phyloP scores from a whole-genome alignment of 257 asterid species.

The Solanum dulcamara region DNA sequence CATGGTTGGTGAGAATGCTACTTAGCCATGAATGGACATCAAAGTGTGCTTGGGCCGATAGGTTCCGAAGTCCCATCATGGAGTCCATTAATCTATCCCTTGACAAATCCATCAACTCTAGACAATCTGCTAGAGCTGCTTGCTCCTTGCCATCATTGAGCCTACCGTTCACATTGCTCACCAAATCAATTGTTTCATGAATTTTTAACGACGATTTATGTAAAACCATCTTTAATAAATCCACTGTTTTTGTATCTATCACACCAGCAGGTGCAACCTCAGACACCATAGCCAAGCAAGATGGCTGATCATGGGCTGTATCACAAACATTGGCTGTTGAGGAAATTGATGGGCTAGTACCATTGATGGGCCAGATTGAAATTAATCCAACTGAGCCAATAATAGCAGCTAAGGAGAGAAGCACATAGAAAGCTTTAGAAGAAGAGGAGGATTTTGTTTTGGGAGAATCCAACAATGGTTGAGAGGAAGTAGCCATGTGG shows the following conservation, averaged over 20 bases:
- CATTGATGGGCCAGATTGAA: not conserved
- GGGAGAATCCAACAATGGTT: not conserved
- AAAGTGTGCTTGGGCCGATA: not conserved
- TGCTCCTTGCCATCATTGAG: not conserved
- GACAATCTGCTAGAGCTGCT: conserved; percentile 14
- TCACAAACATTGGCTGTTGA: not conserved
- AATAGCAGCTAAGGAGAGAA: not conserved
- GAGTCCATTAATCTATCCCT: conserved; percentile 15
- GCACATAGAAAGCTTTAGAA: not conserved
- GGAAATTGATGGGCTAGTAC: not conserved
- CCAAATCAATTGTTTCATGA: not conserved
- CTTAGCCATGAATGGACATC: conserved; percentile 20
- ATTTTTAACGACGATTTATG: not conserved
- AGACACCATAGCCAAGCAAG: conserved; percentile 1
- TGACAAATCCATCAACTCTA: conserved; percentile 20
- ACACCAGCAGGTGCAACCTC: not conserved
- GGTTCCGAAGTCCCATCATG: conserved; percentile 6
- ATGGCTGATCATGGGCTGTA: conserved; percentile 7
- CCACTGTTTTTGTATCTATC: not conserved
- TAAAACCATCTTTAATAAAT: not conserved
- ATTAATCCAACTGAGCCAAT: not conserved
- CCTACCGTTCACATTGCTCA: not conserved
- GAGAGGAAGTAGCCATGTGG: not conserved
- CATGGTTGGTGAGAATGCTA: conserved; percentile 17
- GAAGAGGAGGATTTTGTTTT: not conserved